Conservation (phyloP, 345 rosid species). For the Pugionium dolabratum region DNA sequence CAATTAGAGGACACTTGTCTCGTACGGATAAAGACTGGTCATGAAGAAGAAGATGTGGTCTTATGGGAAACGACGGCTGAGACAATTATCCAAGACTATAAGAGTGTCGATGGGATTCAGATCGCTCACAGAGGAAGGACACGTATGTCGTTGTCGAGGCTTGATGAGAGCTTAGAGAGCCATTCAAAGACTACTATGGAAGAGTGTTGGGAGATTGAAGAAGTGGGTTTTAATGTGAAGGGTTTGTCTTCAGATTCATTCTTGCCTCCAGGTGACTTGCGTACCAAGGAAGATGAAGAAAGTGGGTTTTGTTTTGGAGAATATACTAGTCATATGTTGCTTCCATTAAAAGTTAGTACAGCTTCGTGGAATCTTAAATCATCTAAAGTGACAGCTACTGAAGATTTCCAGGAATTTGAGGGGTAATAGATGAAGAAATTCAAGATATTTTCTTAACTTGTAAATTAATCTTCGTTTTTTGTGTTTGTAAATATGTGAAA, state of each 20-base stretch:
- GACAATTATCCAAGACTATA: slow-evolving; percentile 66
- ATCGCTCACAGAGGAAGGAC: slow-evolving; percentile 81
- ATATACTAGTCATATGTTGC: slow-evolving; percentile 32
- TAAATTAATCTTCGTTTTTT: slow-evolving; percentile 23
- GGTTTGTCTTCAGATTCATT: slow-evolving; percentile 87
- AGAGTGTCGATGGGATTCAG: slow-evolving; percentile 72
- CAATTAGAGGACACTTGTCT: slow-evolving; percentile 75
- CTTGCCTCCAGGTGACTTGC: slow-evolving; percentile 80
- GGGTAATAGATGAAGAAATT: slow-evolving; percentile 39
- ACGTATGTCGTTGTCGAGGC: slow-evolving; percentile 57
- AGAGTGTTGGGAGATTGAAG: slow-evolving; percentile 88
- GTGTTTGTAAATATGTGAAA: slow-evolving; percentile 29
- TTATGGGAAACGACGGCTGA: slow-evolving; percentile 91
- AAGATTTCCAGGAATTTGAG: slow-evolving; percentile 46
- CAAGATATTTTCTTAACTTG: slow-evolving; percentile 16
- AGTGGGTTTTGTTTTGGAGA: slow-evolving; percentile 30
- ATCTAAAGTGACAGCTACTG: slow-evolving; percentile 64
- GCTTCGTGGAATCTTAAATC: slow-evolving; percentile 50
- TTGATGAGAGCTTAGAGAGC: slow-evolving; percentile 57
- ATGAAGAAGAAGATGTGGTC: slow-evolving; percentile 46
- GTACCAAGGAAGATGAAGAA: slow-evolving; percentile 59
- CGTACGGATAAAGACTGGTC: slow-evolving; percentile 53
- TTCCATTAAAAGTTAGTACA: slow-evolving; percentile 52
- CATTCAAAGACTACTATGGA: slow-evolving; percentile 87
- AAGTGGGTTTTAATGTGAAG: slow-evolving; percentile 78